Conservation (phyloP, 768 basidiomycete species). For the Epithele typhae region DNA sequence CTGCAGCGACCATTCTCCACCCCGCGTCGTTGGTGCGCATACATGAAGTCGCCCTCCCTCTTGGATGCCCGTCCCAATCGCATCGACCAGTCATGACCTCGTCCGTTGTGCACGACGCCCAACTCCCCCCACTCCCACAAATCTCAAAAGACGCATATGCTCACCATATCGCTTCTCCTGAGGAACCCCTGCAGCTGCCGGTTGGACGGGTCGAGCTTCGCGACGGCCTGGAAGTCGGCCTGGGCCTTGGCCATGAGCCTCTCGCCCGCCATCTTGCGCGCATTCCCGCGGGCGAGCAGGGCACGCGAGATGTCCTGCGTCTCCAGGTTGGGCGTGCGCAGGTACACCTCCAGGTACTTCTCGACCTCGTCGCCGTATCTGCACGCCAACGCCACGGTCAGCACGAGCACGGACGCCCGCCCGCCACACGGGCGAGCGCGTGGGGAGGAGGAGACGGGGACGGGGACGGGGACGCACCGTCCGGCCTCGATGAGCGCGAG, state of each 20-base stretch:
- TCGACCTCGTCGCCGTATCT: slow-evolving; percentile 66
- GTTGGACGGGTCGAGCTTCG: slow-evolving; percentile 58
- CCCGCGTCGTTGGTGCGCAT: too few relatives aligned
- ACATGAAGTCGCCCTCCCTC: too few relatives aligned
- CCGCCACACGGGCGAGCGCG: not conserved
- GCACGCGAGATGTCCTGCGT: slow-evolving; percentile 49
- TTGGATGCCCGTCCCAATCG: too few relatives aligned
- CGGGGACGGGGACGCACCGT: slow-evolving; percentile 23
- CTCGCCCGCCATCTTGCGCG: slow-evolving; percentile 53
- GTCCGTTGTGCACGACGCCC: too few relatives aligned
- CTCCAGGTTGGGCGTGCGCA: slow-evolving; percentile 55
- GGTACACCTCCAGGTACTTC: slow-evolving; percentile 61
- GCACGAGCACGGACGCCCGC: too few relatives aligned
- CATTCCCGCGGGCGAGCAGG: slow-evolving; percentile 54
- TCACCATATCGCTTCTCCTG: slow-evolving; percentile 44
- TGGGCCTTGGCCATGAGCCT: slow-evolving; percentile 52
- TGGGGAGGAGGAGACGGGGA: not conserved
- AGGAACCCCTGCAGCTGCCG: slow-evolving; percentile 45
- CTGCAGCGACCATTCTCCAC: too few relatives aligned
- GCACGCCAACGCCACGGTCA: not conserved
- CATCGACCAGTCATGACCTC: too few relatives aligned
- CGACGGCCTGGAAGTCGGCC: slow-evolving; percentile 58
- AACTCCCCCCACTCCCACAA: not conserved
- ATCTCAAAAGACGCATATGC: slow-evolving; percentile 13
- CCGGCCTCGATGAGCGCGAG: slow-evolving; percentile 32